A percentile compares a stretch with the other conserved stretches of the same genome.
Conservation (phyloP, 495 filamentous ascomycete genomes). For the Penicillium cinerascens region DNA sequence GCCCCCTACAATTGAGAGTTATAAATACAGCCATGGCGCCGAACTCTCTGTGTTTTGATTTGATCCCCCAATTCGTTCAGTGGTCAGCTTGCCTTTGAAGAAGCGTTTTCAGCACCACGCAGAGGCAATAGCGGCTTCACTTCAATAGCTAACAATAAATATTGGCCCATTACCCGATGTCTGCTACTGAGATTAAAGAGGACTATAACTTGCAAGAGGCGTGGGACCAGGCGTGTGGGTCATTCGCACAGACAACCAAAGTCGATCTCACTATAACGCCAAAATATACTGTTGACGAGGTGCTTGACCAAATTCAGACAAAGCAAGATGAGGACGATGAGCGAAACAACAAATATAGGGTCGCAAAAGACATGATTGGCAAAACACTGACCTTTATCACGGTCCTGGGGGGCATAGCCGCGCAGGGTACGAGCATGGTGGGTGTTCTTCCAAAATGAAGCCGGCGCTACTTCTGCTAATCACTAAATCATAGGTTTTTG, state of each 20-base stretch:
- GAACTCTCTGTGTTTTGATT: too few species aligned
- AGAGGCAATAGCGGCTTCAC: too few species aligned
- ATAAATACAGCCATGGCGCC: neutral
- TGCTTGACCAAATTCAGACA: slow-evolving; percentile 17
- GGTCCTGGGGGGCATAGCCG: slow-evolving; percentile 19
- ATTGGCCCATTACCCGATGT: too few species aligned
- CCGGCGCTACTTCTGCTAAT: neutral
- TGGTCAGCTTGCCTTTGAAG: too few species aligned
- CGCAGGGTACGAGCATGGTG: slow-evolving; percentile 22
- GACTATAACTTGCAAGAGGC: slow-evolving; percentile 22
- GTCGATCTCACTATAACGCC: slow-evolving; percentile 17
- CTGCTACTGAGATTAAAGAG: neutral
- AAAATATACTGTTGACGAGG: slow-evolving; percentile 13
- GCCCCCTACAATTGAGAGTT: too few species aligned
- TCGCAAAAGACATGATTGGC: slow-evolving; percentile 16
- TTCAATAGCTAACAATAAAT: too few species aligned
- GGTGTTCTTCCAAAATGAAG: neutral
- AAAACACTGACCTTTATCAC: slow-evolving; percentile 18
- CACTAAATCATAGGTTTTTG: slow-evolving; percentile 16
- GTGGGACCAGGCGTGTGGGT: slow-evolving; percentile 15
- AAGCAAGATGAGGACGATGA: slow-evolving; percentile 19
- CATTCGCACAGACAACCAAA: slow-evolving; percentile 18
- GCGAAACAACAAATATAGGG: slow-evolving; percentile 15
- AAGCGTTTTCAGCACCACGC: too few species aligned
- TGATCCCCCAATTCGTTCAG: too few species aligned